phyloP scores from a whole-genome alignment of 805 yeast genomes.

The Brettanomyces naardenensis region DNA sequence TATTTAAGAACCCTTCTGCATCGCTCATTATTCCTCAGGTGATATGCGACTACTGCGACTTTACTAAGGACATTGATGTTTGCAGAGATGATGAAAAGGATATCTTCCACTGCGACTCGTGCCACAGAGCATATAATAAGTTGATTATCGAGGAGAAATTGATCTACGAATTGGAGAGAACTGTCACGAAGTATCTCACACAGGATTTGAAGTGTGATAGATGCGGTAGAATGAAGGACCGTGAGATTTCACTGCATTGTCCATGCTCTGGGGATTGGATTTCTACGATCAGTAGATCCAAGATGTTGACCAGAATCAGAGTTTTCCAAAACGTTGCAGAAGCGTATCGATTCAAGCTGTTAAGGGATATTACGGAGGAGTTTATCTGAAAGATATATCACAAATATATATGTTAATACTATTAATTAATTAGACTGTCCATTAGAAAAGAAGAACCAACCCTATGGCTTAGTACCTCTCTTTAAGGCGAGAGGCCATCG shows the following conservation, averaged over 20 bases:
- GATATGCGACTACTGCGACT: slow-evolving; percentile 74
- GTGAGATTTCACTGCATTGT: slow-evolving; percentile 68
- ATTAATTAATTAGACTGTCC: too few species aligned
- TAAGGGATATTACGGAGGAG: slow-evolving; percentile 30
- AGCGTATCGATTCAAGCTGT: slow-evolving; percentile 50
- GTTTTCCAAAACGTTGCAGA: slow-evolving; percentile 54
- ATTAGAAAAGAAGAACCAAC: too few species aligned
- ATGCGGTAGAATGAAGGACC: slow-evolving; percentile 61
- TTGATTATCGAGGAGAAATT: slow-evolving; percentile 73
- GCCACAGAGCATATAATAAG: slow-evolving; percentile 57
- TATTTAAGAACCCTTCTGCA: slow-evolving; percentile 67
- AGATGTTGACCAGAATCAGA: slow-evolving; percentile 35
- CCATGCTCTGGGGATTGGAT: slow-evolving; percentile 85
- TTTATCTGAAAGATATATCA: slow-evolving; percentile 3
- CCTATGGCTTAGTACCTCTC: slow-evolving; percentile 73
- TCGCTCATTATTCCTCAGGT: slow-evolving; percentile 59
- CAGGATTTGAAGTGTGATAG: slow-evolving; percentile 81
- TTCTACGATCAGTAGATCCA: slow-evolving; percentile 41
- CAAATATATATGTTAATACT: not conserved
- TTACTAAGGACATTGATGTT: slow-evolving; percentile 68
- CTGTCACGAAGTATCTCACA: slow-evolving; percentile 50
- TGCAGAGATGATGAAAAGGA: slow-evolving; percentile 53
- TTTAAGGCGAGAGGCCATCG: slow-evolving; percentile 94
- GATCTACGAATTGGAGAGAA: slow-evolving; percentile 51
- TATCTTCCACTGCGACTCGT: slow-evolving; percentile 60